Evolutionary conservation across 2,329 filamentous ascomycete genomes (phyloP).

Genomic region (Aspergillus pseudonomiae): DNA sequence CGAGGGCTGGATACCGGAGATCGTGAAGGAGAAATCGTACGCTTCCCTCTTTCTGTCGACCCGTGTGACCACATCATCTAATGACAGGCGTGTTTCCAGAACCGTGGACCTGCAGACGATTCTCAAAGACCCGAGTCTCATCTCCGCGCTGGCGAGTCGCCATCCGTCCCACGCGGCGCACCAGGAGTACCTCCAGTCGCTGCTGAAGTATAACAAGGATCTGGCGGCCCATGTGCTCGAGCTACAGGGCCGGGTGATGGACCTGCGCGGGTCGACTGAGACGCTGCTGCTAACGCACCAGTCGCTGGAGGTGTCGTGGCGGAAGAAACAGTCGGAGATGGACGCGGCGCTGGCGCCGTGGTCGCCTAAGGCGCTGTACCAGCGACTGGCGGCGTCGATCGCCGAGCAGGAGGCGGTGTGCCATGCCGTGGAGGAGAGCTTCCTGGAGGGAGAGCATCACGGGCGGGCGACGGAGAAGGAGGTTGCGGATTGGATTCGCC

Average conservation of each 20-base stretch:
- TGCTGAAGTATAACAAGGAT: constrained; percentile 71
- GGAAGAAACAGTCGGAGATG: constrained; percentile 84
- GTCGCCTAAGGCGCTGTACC: constrained; percentile 83
- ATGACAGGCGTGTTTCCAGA: constrained; percentile 20
- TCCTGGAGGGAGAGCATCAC: constrained; percentile 67
- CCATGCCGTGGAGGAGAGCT: constrained; percentile 86
- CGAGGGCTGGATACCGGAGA: constrained; percentile 73
- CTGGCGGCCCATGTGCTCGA: constrained; percentile 58
- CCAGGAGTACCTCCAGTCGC: constrained; percentile 64
- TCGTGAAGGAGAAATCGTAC: constrained; percentile 82
- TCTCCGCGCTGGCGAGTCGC: constrained; percentile 73
- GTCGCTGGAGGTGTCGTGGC: constrained; percentile 89
- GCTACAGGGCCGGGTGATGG: constrained; percentile 52
- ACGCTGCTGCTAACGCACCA: constrained; percentile 81
- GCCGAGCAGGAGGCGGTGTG: constrained; percentile 83
- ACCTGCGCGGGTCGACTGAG: constrained; percentile 69
- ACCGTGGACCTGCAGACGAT: constrained; percentile 69
- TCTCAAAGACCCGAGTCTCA: constrained; percentile 68
- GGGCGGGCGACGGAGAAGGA: constrained; percentile 74
- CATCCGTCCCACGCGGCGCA: constrained; percentile 73
- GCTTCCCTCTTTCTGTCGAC: too few species aligned
- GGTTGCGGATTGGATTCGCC: constrained; percentile 78
- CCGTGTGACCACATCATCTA: too few species aligned
- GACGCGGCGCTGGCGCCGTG: constrained; percentile 83
- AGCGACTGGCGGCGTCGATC: constrained; percentile 73